phyloP scores from a whole-genome alignment of 2,329 filamentous ascomycete genomes.

The Monilinia laxa region DNA sequence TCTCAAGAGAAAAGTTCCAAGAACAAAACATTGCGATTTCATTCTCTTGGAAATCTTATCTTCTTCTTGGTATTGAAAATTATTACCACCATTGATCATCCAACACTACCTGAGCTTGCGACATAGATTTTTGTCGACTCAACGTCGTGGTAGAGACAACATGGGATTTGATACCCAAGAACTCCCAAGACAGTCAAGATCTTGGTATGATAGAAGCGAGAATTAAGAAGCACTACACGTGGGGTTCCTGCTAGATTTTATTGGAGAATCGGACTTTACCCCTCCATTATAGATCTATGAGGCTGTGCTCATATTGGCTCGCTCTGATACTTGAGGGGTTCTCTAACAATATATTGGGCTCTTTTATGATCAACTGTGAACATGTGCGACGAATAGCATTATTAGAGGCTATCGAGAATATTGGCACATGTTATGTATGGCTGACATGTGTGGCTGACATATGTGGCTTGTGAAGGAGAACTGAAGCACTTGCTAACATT shows the following conservation, averaged over 20 bases:
- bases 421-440: too few relatives aligned
- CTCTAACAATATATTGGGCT: not conserved
- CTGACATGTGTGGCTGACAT: too few relatives aligned
- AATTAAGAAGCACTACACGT: slow-evolving; percentile 8
- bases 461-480: not conserved
- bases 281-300: not conserved
- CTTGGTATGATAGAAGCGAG: slow-evolving; percentile 7
- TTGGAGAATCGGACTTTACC: not conserved
- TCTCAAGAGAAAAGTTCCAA: not conserved
- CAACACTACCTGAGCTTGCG: not conserved
- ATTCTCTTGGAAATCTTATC: not conserved
- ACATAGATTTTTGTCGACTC: not conserved
- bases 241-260: not conserved
- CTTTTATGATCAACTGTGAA: not conserved
- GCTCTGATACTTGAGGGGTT: not conserved
- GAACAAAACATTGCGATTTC: not conserved
- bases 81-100: not conserved
- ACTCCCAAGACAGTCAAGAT: slow-evolving; percentile 8
- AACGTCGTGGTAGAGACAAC: not conserved
- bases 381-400: slow-evolving; percentile 6
- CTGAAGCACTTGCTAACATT: not conserved
- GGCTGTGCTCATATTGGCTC: not conserved
- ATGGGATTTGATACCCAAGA: not conserved
- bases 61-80: slow-evolving; percentile 5
- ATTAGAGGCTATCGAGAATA: not conserved